Conservation (phyloP, 768 basidiomycete genomes). For the Royoungia palumana region DNA sequence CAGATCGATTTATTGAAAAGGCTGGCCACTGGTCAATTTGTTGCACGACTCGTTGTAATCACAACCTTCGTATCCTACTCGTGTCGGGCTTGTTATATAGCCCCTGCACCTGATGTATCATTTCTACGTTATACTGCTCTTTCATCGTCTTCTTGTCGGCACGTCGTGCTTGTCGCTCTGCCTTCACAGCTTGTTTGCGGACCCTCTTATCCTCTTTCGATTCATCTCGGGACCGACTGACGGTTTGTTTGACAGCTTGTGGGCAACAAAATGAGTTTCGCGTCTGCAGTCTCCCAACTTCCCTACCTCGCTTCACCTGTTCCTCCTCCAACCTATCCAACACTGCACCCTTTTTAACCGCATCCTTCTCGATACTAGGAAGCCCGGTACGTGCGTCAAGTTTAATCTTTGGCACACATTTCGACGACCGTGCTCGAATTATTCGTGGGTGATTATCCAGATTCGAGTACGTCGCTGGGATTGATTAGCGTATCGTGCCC, state of each 20-base stretch:
- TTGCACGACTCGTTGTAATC: not conserved
- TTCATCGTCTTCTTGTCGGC: constrained; percentile 64
- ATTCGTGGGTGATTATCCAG: constrained; percentile 94
- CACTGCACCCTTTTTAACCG: constrained; percentile 4
- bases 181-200: constrained; percentile 68
- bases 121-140: constrained; percentile 60
- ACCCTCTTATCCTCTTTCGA: constrained; percentile 69
- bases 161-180: constrained; percentile 60
- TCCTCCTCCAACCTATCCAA: constrained; percentile 22
- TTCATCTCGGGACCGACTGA: constrained; percentile 73
- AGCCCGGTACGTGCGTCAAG: constrained; percentile 78
- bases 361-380: constrained; percentile 47
- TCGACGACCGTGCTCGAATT: constrained; percentile 63
- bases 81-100: constrained; percentile 43
- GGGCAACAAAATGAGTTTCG: constrained; percentile 3
- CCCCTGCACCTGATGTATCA: constrained; percentile 53
- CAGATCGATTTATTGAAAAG: no score
- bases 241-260: constrained; percentile 39
- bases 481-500: constrained; percentile 7
- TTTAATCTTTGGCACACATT: constrained; percentile 57
- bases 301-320: constrained; percentile 25
- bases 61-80: constrained; percentile 23
- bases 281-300: not conserved
- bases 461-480: constrained; percentile 89
- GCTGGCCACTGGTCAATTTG: no score